Conservation (phyloP, 768 basidiomycete genomes). For the Phlebiopsis flavidoalba region DNA sequence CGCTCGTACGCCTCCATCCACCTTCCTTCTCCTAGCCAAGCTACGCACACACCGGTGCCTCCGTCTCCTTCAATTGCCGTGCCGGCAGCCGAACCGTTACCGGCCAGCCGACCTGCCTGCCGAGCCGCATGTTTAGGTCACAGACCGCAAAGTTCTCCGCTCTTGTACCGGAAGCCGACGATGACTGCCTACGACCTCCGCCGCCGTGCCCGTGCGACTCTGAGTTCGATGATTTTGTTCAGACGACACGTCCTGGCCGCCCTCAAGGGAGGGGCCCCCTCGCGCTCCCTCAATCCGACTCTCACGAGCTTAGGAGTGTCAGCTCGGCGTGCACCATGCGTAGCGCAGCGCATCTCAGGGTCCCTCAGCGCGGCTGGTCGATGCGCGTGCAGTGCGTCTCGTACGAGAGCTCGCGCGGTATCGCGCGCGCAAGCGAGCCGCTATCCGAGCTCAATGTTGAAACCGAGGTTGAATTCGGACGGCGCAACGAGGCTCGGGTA, state of each 20-base stretch:
- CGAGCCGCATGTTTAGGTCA: conserved; percentile 20
- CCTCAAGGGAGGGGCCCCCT: conserved; percentile 8
- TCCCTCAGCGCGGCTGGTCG: neutral
- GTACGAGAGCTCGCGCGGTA: neutral
- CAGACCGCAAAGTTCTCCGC: conserved; percentile 20
- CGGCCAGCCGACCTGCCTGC: neutral
- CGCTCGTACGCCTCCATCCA: neutral
- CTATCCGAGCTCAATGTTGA: conserved; percentile 20
- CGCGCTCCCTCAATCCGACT: conserved; percentile 5
- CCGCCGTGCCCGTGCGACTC: conserved; percentile 56
- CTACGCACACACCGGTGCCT: conserved; percentile 6
- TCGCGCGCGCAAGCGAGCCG: too few species aligned
- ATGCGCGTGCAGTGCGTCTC: neutral
- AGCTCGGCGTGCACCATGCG: neutral
- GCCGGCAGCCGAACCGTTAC: conserved; percentile 15
- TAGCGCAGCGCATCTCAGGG: neutral
- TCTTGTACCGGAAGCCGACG: conserved; percentile 6
- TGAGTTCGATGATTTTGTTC: conserved; percentile 66
- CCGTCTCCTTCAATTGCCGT: conserved; percentile 22
- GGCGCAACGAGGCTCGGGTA: conserved; percentile 15
- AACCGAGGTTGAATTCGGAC: conserved; percentile 28
- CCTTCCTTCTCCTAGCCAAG: neutral
- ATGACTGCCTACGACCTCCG: conserved; percentile 33
- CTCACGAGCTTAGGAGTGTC: neutral
- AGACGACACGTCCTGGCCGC: conserved; percentile 46